Base-by-base conservation (phyloP, 2,329 filamentous ascomycete species). In the Berkeleyomyces basicola region DNA sequence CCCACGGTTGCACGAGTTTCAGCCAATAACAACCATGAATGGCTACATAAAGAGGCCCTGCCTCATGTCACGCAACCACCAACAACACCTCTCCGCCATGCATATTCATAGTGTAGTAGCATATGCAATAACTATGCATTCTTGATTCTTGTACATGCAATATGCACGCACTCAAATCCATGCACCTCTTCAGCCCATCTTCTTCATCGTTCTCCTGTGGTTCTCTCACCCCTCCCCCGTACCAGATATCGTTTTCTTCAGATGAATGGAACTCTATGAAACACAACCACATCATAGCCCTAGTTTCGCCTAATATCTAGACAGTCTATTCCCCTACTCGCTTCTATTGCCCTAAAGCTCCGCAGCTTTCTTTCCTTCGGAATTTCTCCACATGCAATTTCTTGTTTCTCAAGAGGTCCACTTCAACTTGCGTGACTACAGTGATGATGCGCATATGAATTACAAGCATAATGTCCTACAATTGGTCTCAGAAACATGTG, bases 241-340 rank as follows among this genome's bases (percentile, higher is more conserved):
- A 37, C 36, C 49, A 14, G 49, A 2, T 23, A 23, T 23, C 23
- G 23, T 23, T 23, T 23, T 55, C n/a, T 37, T 55, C 49, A 55
- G 49, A 55, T 55, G 33, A 39, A 55, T 55, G 49, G 49, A 55
- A 55, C 49, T 33, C 11, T 55, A 55, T 55, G 49, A 55, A 55
- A 55, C 49, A 55, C 7, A 39, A 4, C 49, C 33, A 11, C 31
- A 36, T 33, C n/a, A 11, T 14, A 55, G 33, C 4, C 33, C 49
- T 37, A 14, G 49, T 6, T 55, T 33, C 23, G 23, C 23, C 23
- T 23, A 23, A 1, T 23, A 23, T 23, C 23, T 6, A 14, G 11
- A 2, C 49, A 53, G 49, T 3, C 49, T 53, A 16, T 16, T 16
- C 44, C 44, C n/a, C 36, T n/a, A 3, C 49, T 55, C 36, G 31